Evolutionary conservation across 2,329 filamentous ascomycete genomes (phyloP).

Genomic region (Mollisiaceae sp.): DNA sequence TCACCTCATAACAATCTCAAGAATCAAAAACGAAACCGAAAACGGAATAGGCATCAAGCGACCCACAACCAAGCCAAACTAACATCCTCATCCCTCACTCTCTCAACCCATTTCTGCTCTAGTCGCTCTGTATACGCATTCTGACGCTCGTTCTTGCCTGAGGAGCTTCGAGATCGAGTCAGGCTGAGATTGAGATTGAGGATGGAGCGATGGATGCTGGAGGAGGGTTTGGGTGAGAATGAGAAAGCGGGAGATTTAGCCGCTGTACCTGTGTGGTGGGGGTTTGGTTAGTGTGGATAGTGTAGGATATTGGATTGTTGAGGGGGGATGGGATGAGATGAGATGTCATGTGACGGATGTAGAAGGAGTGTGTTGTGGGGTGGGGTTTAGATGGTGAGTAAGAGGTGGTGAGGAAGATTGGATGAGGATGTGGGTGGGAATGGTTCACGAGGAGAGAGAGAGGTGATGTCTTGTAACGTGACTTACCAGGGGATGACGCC

Average conservation of each 20-base stretch:
- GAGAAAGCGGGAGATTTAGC: neutral
- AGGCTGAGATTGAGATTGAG: neutral
- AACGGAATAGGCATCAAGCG: neutral
- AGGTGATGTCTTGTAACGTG: no score
- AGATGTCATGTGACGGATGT: neutral
- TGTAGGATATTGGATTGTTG: no score
- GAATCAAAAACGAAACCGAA: neutral
- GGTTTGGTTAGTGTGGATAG: no score
- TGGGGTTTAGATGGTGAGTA: no score
- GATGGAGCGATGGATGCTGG: neutral
- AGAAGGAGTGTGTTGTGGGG: no score
- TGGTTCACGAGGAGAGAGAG: no score
- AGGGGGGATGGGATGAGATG: neutral
- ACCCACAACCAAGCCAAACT: slow-evolving; percentile 9
- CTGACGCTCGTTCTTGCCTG: neutral
- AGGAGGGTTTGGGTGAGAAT: neutral
- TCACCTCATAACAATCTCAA: neutral
- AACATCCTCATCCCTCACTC: slow-evolving; percentile 3
- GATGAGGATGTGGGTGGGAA: no score
- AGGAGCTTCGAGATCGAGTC: neutral
- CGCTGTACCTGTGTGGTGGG: neutral
- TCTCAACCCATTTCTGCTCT: slow-evolving; percentile 6
- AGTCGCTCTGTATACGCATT: neutral
- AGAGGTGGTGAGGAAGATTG: no score
- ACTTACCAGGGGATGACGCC: slow-evolving; percentile 1